Base-by-base conservation (phyloP, 106 monocot species). In the Ottelia alismoides region DNA sequence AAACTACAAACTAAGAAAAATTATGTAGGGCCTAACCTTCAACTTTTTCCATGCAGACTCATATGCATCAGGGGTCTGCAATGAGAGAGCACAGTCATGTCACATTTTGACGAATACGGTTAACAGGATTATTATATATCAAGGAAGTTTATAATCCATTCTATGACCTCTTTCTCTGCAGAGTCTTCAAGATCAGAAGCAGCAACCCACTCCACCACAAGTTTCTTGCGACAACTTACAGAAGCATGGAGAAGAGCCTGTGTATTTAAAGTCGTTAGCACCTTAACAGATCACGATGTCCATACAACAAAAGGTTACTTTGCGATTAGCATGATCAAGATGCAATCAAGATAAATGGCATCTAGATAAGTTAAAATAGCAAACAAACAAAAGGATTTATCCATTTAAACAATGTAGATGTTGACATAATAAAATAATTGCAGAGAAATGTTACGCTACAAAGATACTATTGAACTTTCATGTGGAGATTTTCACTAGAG, bases 181-280 rank as follows among this genome's bases (percentile, higher is more conserved):
- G 32, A 22, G 7, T 76, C 82, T 76, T 96, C 96, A 20, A 96
- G 85, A 64, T 96, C 96, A 55, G 78, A 26, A 31, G 96, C 65
- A 51, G 85, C 51, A 66, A 96, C 76, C 96, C 96, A 96, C 2
- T 96, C 84, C 48, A 96, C 76, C 24, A 85, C 29, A 52, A 88
- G 88, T 60, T 88, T 96, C 53, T 66, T 73, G 11, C 5, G 49
- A 48, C 77, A 85, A 49, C 51, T 69, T 48, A 89, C 71, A 49
- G 88, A 81, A 69, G 96, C 96, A 75, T 96, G 96, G 66, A 96
- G 60, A 43, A 96, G 84, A 30, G 96, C 88, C 96, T 96, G 66
- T 48, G 32, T 18, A 70, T 64, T 22, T 9, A 53, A 56, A 48
- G 30, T 9, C n/a, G 2, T 20, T 18, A 20, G 23, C n/a, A n/a